Conservation (phyloP, 1,284 basidiomycete species). For the Puccinia triticina region DNA sequence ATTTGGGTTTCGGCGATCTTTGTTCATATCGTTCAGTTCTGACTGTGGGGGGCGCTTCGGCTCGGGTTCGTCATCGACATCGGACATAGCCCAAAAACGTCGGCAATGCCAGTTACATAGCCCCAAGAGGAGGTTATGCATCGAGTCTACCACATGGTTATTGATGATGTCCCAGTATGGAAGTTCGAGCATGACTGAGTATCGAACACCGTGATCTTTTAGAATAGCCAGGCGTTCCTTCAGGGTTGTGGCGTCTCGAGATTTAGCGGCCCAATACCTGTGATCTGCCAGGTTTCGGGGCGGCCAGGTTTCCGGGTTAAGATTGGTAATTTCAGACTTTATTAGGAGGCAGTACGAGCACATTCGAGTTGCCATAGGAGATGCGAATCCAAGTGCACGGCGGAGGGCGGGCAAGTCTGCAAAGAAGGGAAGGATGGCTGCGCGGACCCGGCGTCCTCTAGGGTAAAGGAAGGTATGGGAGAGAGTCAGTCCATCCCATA, state of each 20-base stretch:
- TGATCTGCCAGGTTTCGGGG: conserved; percentile 15
- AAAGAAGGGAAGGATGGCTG: conserved; percentile 37
- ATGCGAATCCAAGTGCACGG: conserved; percentile 48
- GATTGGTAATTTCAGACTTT: conserved; percentile 30
- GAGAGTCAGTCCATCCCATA: conserved; percentile 59
- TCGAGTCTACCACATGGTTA: conserved; percentile 43
- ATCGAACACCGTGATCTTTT: conserved; percentile 29
- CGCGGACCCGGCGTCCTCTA: conserved; percentile 6
- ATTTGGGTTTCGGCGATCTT: neutral
- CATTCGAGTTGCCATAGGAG: conserved; percentile 33
- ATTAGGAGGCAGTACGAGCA: conserved; percentile 51
- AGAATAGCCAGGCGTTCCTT: neutral
- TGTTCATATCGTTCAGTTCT: conserved; percentile 4
- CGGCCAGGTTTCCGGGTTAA: conserved; percentile 28
- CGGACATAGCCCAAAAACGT: conserved; percentile 29
- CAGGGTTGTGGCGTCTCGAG: neutral
- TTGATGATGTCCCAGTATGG: conserved; percentile 45
- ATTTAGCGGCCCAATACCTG: conserved; percentile 14
- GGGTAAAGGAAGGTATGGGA: conserved; percentile 12
- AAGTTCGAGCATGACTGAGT: conserved; percentile 44
- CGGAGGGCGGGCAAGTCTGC: conserved; percentile 52
- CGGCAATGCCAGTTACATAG: conserved; percentile 26
- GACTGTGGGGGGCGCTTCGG: neutral
- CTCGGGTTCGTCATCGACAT: conserved; percentile 28
- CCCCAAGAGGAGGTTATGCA: conserved; percentile 43